Evolutionary conservation across 2,329 filamentous ascomycete genomes (phyloP), one percentile per base, ranked within the genome.

Genomic region (Coniochaeta sp.): DNA sequence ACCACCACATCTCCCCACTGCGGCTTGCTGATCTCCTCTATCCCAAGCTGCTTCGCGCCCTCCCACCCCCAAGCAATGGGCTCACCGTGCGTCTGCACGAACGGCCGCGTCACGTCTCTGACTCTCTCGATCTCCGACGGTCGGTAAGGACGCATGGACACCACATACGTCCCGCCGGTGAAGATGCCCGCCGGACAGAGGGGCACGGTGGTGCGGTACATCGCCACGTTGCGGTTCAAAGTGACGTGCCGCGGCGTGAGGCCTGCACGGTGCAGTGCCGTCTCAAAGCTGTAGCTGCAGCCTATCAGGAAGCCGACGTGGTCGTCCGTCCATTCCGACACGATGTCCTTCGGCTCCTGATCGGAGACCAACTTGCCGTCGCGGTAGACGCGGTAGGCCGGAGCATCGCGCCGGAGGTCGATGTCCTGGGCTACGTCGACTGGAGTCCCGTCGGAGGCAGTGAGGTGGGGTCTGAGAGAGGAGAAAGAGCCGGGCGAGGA

Each of bases 1-100:
- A 75, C 69, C 59, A 67, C 74, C 61, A 61, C 73, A 61, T 87
- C 82, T 0, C 86, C 85, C 79, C 82, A 89, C 58, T 88, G 79
- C 1, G 81, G 81, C 8, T 50, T 61, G 47, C 76, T 70, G 11
- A 87, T 74, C 68, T 87, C 76, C 55, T 64, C 58, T 60, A 89
- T 84, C 0, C 86, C 85, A 52, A 89, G 65, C 34, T 66, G 66
- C 62, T 70, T 66, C 11, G 81, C 69, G 0, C 78, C 81, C 3
- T 85, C 79, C 84, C 84, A 89, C 0, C 83, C 85, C 84, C 84
- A 89, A 3, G 81, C 84, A 16, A 89, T 73, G 1, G 84, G 84
- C 72, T 88, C 86, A 2, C 86, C 86, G 65, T 89, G 86, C 3
- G 84, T 86, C 1, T 77, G 72, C 9, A 75, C 69, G 69, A 81